Base-by-base conservation (phyloP, 1,284 basidiomycete species). In the Papiliotrema nemorosa region DNA sequence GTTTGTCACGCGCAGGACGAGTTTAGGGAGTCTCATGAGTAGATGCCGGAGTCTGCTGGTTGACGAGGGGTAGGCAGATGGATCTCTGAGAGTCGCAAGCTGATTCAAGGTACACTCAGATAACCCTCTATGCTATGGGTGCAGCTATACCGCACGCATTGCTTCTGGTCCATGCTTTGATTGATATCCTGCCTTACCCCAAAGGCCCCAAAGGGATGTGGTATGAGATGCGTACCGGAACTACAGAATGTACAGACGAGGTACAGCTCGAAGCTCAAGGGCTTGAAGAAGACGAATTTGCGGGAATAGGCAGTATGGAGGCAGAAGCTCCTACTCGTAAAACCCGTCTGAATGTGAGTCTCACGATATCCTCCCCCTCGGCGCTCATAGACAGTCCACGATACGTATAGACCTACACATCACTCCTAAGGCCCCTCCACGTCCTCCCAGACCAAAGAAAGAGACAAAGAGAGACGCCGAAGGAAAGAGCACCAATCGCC, bases 141-240 rank as follows among this genome's bases (percentile, higher is more conserved):
- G 88, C 90, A 2, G 90, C 90, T 0, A 90, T 93, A 47, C 88
- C 90, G 1, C 87, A 87, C 62, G 81, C 90, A 14, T 73, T 88
- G 25, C 80, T 84, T 34, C 78, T 93, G 2, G 75, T 82, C 5
- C 80, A 85, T 14, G 85, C 88, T 16, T 76, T 93, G 5, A 84
- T 89, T 1, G 78, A 82, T 9, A 82, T 87, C 46, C 78, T 93
- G 20, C 88, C 89, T 0, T 89, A 81, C 66, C 64, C 82, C 0
- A 38, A 50, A 25, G 68, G 69, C 4, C 58, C 60, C 60, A 75
- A 45, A 77, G 83, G 55, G 82, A 88, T 63, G 82, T 92, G 29
- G 79, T 82, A 82, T 33, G 81, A 88, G 59, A 77, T 88, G 29
- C 76, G 75, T 14, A 92, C 90, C 0, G 85, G 85, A 2, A 90